These are phyloP conservation scores for Boletus reticulatus DNA, from an alignment of 768 basidiomycete genomes.

Conservation along the genomic window DNA sequence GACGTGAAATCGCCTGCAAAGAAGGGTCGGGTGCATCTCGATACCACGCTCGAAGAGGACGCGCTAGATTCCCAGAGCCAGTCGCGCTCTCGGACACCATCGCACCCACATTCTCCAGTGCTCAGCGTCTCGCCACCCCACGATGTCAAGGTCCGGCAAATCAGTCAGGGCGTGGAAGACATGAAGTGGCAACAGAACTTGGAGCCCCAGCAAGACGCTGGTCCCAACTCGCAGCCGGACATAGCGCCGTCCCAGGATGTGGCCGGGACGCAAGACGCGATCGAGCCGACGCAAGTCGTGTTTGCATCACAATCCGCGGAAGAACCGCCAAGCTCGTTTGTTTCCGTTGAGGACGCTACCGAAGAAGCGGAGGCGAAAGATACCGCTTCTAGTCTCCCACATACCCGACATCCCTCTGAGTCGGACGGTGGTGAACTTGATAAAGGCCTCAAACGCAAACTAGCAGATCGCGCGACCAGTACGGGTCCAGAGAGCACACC, in stretches of 20 bases:
- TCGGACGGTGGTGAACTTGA: conserved; percentile 50
- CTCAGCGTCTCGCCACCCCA: conserved; percentile 65
- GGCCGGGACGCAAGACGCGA: conserved; percentile 7
- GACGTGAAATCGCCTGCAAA: conserved; percentile 65
- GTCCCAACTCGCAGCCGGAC: conserved; percentile 4
- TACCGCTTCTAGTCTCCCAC: conserved; percentile 21
- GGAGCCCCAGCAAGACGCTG: conserved; percentile 12
- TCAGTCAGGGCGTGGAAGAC: conserved; percentile 77
- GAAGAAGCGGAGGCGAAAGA: conserved; percentile 33
- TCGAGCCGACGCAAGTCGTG: conserved; percentile 14
- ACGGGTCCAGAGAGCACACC: conserved; percentile 44
- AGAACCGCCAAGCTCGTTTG: conserved; percentile 16
- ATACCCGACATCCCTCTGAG: conserved; percentile 34
- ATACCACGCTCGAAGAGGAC: conserved; percentile 63
- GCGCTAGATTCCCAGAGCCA: conserved; percentile 39
- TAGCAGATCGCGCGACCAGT: conserved; percentile 65
- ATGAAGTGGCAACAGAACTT: conserved; percentile 59
- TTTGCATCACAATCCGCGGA: conserved; percentile 8
- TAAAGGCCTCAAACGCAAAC: conserved; percentile 69
- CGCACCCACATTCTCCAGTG: conserved; percentile 26
- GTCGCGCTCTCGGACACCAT: conserved; percentile 36
- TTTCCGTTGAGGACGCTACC: conserved; percentile 18
- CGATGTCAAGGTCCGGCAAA: conserved; percentile 77
- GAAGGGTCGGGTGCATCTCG: conserved; percentile 68
- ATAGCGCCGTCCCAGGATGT: conserved; percentile 2